Evolutionary conservation across 2,329 filamentous ascomycete genomes (phyloP).

Genomic region (Pseudogymnoascus sp.): DNA sequence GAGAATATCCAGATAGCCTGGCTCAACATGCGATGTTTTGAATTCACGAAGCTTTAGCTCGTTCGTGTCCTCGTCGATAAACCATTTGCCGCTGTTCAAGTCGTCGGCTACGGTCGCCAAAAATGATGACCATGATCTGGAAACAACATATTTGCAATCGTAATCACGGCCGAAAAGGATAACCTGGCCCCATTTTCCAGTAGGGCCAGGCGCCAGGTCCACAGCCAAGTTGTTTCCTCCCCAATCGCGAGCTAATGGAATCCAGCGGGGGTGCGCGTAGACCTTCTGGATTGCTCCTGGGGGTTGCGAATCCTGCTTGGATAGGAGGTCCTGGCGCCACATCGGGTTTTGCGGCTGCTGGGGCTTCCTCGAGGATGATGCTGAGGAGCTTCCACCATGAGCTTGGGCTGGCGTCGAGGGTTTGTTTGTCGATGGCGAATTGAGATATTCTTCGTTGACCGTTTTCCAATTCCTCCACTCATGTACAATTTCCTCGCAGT

Average conservation of each 20-base stretch:
- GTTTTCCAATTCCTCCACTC: conserved; percentile 96
- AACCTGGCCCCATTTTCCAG: conserved; percentile 89
- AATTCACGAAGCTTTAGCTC: conserved; percentile 92
- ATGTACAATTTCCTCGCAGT: conserved; percentile 96
- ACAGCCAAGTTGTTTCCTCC: conserved; percentile 95
- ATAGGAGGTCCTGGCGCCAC: conserved; percentile 79
- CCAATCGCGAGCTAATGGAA: conserved; percentile 93
- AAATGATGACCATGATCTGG: conserved; percentile 83
- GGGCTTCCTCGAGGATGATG: conserved; percentile 59
- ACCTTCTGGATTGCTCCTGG: conserved; percentile 79
- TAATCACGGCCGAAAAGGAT: conserved; percentile 97
- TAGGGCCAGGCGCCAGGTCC: conserved; percentile 82
- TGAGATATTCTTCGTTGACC: conserved; percentile 82
- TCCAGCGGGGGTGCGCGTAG: conserved; percentile 91
- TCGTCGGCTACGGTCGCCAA: conserved; percentile 84
- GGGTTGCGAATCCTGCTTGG: conserved; percentile 81
- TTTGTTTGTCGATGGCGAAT: conserved; percentile 41
- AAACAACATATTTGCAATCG: conserved; percentile 95
- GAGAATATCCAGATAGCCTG: conserved; percentile 87
- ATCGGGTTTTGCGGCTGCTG: conserved; percentile 46
- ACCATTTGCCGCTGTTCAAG: conserved; percentile 79
- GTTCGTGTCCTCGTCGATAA: conserved; percentile 81
- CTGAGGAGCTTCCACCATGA: conserved; percentile 54
- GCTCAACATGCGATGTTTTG: conserved; percentile 80
- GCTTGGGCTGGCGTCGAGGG: conserved; percentile 62